Conservation (phyloP, 2,329 filamentous ascomycete genomes). For the Cladosporium sp. region DNA sequence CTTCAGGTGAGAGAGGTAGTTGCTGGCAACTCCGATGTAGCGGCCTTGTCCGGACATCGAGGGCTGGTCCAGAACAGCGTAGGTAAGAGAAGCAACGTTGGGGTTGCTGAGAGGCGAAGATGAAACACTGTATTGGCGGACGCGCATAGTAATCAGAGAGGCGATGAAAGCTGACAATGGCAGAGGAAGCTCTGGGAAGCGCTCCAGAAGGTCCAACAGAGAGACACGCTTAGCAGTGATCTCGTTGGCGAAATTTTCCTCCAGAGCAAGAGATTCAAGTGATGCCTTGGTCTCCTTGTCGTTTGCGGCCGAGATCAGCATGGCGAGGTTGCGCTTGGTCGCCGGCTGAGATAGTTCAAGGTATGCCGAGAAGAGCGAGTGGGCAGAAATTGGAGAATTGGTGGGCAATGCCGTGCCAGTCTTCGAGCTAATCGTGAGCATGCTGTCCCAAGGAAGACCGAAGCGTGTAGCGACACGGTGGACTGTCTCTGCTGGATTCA, state of each 20-base stretch:
- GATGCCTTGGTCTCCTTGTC: conserved; percentile 53
- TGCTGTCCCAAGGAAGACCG: conserved; percentile 67
- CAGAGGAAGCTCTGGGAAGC: conserved; percentile 60
- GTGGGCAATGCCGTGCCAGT: conserved; percentile 69
- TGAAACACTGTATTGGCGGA: conserved; percentile 39
- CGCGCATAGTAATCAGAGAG: conserved; percentile 74
- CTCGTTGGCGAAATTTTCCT: conserved; percentile 41
- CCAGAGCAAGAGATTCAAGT: conserved; percentile 51
- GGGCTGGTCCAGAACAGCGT: conserved; percentile 53
- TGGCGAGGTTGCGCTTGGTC: conserved; percentile 62
- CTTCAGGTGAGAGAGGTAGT: conserved; percentile 45
- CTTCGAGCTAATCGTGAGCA: conserved; percentile 44
- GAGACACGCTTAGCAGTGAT: conserved; percentile 51
- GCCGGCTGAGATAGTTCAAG: conserved; percentile 73
- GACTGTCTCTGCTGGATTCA: conserved; percentile 66
- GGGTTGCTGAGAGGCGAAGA: conserved; percentile 37
- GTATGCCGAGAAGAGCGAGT: conserved; percentile 67
- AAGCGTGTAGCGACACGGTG: conserved; percentile 66
- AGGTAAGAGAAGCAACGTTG: conserved; percentile 58
- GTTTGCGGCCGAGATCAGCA: conserved; percentile 52
- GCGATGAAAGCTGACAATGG: conserved; percentile 68
- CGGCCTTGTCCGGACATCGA: conserved; percentile 33
- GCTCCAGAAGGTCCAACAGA: conserved; percentile 69
- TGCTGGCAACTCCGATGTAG: conserved; percentile 48
- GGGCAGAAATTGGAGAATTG: conserved; percentile 61